Evolutionary conservation across 192 early-diverging fungal genomes (phyloP).

Genomic region (Glomus cerebriforme): DNA sequence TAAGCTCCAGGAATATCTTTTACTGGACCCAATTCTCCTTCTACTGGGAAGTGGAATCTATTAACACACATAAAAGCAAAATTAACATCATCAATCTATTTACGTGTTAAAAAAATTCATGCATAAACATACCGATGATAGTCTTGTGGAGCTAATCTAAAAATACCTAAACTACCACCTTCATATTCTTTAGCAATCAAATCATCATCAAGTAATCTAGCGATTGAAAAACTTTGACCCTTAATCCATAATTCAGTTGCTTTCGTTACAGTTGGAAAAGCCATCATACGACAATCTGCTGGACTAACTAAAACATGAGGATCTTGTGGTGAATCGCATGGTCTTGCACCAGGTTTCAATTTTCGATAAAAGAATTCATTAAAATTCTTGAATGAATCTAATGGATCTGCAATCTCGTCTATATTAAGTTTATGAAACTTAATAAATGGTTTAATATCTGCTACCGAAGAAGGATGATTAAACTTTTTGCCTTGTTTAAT

Average conservation of each 20-base stretch:
- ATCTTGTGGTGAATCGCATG: constrained; percentile 45
- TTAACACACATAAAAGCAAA: not conserved
- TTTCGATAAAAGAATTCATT: constrained; percentile 89
- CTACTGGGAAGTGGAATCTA: constrained; percentile 74
- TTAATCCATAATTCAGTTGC: constrained; percentile 83
- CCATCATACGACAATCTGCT: constrained; percentile 76
- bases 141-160: constrained; percentile 82
- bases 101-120: not conserved
- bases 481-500: constrained; percentile 74
- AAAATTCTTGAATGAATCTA: constrained; percentile 70
- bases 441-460: constrained; percentile 73
- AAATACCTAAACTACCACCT: constrained; percentile 69
- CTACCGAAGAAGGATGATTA: constrained; percentile 59
- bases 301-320: constrained; percentile 63
- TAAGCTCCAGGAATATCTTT: constrained; percentile 63
- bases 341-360: constrained; percentile 65
- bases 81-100: not conserved
- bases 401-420: constrained; percentile 68
- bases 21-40: constrained; percentile 59
- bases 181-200: constrained; percentile 52
- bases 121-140: constrained; percentile 65
- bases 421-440: constrained; percentile 70
- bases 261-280: constrained; percentile 63
- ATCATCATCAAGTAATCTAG: constrained; percentile 57
- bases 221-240: constrained; percentile 67